A percentile compares a stretch with the other conserved stretches of the same genome.
Evolutionary conservation across 352 stramenopile genomes (phyloP).

Genomic region (Halophytophthora batemanensis): DNA sequence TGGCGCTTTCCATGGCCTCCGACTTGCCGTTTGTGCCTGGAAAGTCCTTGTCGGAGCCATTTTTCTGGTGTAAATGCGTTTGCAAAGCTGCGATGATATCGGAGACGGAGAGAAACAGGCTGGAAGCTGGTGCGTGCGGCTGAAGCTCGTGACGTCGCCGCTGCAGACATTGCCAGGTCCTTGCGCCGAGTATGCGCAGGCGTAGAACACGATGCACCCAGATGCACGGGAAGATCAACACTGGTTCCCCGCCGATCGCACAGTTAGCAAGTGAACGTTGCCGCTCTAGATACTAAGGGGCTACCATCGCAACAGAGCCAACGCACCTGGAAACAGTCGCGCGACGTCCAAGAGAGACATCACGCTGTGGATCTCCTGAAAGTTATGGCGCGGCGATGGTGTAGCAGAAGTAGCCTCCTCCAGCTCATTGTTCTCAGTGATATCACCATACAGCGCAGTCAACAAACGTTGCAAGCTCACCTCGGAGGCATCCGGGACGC

Average conservation of each 20-base stretch:
- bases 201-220: conserved; percentile 55
- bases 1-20: conserved; percentile 1
- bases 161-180: conserved; percentile 43
- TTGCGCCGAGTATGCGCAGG: conserved; percentile 40
- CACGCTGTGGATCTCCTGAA: conserved; percentile 30
- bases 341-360: conserved; percentile 33
- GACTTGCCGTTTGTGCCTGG: not conserved
- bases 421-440: not conserved
- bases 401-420: not conserved
- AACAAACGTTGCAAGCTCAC: conserved; percentile 19
- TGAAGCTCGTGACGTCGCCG: conserved; percentile 36
- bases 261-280: not conserved
- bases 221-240: conserved; percentile 59
- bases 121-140: not conserved
- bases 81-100: conserved; percentile 39
- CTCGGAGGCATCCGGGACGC: conserved; percentile 26
- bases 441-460: conserved; percentile 21
- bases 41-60: conserved; percentile 6
- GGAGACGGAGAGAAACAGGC: conserved; percentile 29
- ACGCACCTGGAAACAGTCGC: conserved; percentile 53
- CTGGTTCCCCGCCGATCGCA: conserved; percentile 17
- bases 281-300: not conserved
- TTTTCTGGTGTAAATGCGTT: conserved; percentile 18
- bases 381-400: conserved; percentile 4
- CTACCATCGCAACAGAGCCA: not conserved